Base-by-base conservation (phyloP, 345 rosid genomes). In the Draba incana region DNA sequence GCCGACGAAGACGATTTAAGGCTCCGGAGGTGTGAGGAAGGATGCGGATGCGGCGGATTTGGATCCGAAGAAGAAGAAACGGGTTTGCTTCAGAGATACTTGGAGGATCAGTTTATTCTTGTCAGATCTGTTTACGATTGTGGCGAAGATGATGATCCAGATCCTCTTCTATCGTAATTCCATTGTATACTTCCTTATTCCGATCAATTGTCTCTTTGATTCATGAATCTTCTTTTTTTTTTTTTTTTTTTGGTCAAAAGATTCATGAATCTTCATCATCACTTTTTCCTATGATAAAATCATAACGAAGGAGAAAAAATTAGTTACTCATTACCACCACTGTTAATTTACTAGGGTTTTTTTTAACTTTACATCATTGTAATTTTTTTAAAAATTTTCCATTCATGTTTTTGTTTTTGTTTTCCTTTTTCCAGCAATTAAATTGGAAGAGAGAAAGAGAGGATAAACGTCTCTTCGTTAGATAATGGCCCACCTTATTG, bases 101-200 rank as follows among this genome's bases (percentile, higher is more conserved):
- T 86, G 46, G 92, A 84, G 54, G 89, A 86, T 81, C 92, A 86
- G 72, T 53, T 86, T 71, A 27, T 66, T 14, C 75, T 86, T 8
- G 92, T 81, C 20, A 82, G 85, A 79, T 81, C 87, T 48, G 78
- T 81, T 41, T 86, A 81, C 37, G 86, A 81, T 13, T 83, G 89
- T 20, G 89, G 85, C 10, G 84, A 82, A 55, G 48, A 66, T 33
- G 79, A 66, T 28, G 53, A 43, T 62, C 13, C 45, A 20, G 77
- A 77, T 54, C 60, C 53, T 70, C 83, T 84, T 39, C 61, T 86
- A 52, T 73, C 67, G 39, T 84, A 62, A 84, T 35, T 35, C 9
- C 38, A 35, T 35, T 35, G 38, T 35, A 35, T 35, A 35, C 38
- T 35, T 35, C 2, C 8, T 2, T 7, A 35, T 35, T 35, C 52